phyloP scores from a whole-genome alignment of 306 rosid species.

The Rosa multiflora region DNA sequence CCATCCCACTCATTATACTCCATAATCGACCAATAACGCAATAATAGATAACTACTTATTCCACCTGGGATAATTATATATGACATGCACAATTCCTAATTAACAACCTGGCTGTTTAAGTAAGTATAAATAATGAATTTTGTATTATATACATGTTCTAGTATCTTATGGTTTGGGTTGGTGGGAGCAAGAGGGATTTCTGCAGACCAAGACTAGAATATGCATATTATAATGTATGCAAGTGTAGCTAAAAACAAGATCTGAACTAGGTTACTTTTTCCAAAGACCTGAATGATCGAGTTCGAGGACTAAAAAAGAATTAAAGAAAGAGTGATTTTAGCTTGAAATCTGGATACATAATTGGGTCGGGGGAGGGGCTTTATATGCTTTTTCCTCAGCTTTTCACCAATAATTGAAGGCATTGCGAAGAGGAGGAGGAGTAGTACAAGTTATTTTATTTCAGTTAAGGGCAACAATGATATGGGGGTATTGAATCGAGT shows the following conservation, averaged over 20 bases:
- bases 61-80: not conserved
- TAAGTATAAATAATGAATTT: not conserved
- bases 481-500: slow-evolving; percentile 27
- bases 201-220: slow-evolving; percentile 11
- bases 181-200: slow-evolving; percentile 38
- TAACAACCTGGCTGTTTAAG: slow-evolving; percentile 6
- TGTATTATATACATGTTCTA: slow-evolving; percentile 1
- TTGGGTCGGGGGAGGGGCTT: not conserved
- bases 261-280: slow-evolving; percentile 18
- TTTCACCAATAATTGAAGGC: slow-evolving; percentile 43
- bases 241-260: slow-evolving; percentile 15
- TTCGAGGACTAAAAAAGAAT: not conserved
- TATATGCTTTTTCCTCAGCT: not conserved
- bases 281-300: slow-evolving; percentile 12
- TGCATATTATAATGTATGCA: not conserved
- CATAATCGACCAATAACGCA: not conserved
- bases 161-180: slow-evolving; percentile 25
- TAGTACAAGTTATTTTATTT: slow-evolving; percentile 31
- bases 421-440: not conserved
- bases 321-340: not conserved
- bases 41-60: not conserved
- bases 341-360: slow-evolving; percentile 1
- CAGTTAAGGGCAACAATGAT: slow-evolving; percentile 45
- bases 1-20: not conserved
- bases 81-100: not conserved